Evolutionary conservation across 345 rosid genomes (phyloP).

Genomic region (Eucalyptus pauciflora): DNA sequence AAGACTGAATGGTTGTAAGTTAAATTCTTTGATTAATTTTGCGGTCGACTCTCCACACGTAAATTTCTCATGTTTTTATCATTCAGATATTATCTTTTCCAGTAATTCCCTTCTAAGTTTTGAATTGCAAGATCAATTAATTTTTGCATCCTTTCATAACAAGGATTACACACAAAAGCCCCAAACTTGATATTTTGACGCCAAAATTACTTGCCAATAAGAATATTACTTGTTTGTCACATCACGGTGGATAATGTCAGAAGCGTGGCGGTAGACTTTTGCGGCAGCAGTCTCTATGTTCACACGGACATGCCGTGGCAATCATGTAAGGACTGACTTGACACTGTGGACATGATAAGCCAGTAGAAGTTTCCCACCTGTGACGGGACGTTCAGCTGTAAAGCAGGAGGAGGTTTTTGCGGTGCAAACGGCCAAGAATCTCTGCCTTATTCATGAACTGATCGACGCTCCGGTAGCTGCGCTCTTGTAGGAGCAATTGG

Average conservation of each 20-base stretch:
- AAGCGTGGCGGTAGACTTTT: accelerated
- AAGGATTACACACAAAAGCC: accelerated
- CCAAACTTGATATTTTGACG: background rate
- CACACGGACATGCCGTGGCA: background rate
- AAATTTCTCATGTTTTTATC: accelerated
- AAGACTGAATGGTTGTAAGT: accelerated
- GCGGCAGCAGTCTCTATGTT: background rate
- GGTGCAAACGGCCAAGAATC: background rate
- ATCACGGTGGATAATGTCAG: no score
- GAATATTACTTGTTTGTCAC: no score
- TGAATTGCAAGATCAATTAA: background rate
- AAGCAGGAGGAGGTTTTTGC: background rate
- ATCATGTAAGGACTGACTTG: background rate
- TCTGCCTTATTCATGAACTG: background rate
- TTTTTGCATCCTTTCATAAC: background rate
- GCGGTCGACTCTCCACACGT: accelerated
- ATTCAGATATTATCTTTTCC: accelerated
- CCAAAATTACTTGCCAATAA: background rate
- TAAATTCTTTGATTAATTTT: background rate
- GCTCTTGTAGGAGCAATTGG: background rate
- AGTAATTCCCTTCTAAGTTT: accelerated
- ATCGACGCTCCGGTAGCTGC: background rate
- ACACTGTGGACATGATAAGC: background rate
- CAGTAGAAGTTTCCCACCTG: background rate
- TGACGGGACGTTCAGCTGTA: accelerated